These are phyloP conservation scores for Aegilops sharonensis DNA, from an alignment of 176 grass and related monocot genomes.

Conservation along the genomic window DNA sequence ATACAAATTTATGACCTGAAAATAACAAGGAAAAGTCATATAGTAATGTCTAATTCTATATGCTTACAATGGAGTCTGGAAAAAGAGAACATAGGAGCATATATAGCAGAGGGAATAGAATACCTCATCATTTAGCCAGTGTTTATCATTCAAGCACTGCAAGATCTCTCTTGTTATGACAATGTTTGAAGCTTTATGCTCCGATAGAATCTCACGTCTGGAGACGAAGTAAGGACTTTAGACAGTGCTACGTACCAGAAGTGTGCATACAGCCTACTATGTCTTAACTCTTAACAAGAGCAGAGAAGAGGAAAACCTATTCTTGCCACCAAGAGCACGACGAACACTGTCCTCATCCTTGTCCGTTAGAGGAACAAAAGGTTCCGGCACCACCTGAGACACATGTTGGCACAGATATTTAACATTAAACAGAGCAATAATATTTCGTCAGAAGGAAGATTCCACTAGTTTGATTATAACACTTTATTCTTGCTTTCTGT, in stretches of 20 bases:
- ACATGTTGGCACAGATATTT: not conserved
- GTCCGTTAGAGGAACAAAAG: slow-evolving; percentile 58
- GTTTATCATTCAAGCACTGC: slow-evolving; percentile 51
- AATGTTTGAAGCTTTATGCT: slow-evolving; percentile 69
- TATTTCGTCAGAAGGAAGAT: not conserved
- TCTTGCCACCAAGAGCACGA: slow-evolving; percentile 49
- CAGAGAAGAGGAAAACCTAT: slow-evolving; percentile 38
- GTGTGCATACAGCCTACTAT: not conserved
- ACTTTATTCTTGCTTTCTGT: not conserved
- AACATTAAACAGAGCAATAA: not conserved
- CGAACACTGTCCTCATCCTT: slow-evolving; percentile 55
- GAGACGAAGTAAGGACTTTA: slow-evolving; percentile 17
- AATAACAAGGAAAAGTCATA: slow-evolving; percentile 10
- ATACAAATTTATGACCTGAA: slow-evolving; percentile 85
- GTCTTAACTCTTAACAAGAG: slow-evolving; percentile 11
- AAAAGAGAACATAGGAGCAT: not conserved
- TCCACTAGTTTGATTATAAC: not conserved
- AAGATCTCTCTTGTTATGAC: slow-evolving; percentile 77
- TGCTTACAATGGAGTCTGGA: not conserved
- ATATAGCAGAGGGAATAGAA: slow-evolving; percentile 16
- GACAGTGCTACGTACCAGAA: not conserved
- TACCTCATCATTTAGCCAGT: slow-evolving; percentile 86
- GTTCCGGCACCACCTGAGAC: slow-evolving; percentile 49
- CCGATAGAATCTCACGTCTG: slow-evolving; percentile 49
- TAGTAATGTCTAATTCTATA: not conserved